Base-by-base conservation (phyloP, 116 monocot genomes). In the Cymodocea nodosa region DNA sequence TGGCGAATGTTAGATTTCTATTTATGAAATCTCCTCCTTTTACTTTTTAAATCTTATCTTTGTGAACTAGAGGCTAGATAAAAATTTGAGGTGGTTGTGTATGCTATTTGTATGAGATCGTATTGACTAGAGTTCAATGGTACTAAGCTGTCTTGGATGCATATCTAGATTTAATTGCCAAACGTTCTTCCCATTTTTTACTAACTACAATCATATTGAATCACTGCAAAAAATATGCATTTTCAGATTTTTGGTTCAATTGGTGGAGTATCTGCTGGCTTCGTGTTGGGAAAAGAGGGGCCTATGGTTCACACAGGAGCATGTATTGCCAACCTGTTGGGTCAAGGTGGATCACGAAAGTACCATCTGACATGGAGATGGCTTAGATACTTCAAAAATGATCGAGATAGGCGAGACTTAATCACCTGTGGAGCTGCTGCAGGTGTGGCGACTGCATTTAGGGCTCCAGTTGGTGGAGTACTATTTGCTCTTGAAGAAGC, bases 281-380 rank as follows among this genome's bases (percentile, higher is more conserved):
- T 90, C 70, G 79, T 90, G 60, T 40, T 90, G 58, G 95, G 95
- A 14, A 95, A 95, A 71, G 95, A 95, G 65, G 95, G 95, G 15
- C 95, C 95, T 37, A 90, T 95, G 95, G 95, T 95, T 48, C 95
- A 95, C 52, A 90, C 95, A 12, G 95, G 95, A 61, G 90, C 95
- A 36, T 95, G 95, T 69, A 90, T 95, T 74, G 95, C 95, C 24
- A 74, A 69, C 19, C 54, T 95, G 36, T 82, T 95, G 40, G 95
- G 95, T 37, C 95, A 95, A 66, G 95, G 95, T 36, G 95, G 95
- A 30, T 95, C 90, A 36, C 77, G 80, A 54, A 95, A 90, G 78
- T 95, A 95, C 52, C 95, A 87, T 63, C 70, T 95, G 23, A 90
- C 95, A 61, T 95, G 90, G 77, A 82, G 55, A 40, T 82, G 95